Conservation (phyloP, 2,329 filamentous ascomycete species). For the Alternaria sp. region DNA sequence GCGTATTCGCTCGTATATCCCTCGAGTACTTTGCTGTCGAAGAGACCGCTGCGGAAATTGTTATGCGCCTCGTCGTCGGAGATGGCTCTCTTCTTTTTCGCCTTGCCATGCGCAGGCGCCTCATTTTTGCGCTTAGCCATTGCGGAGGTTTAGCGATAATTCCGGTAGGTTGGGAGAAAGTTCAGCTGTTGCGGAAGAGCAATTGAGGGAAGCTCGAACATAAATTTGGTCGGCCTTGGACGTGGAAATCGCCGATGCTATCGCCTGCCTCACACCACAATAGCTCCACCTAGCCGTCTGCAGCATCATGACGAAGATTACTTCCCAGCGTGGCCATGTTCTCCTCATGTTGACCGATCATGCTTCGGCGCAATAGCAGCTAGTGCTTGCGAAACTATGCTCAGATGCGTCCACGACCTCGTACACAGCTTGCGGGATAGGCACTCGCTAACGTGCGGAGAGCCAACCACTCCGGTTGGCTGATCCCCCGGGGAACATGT, state of each 20-base stretch:
- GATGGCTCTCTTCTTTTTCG: slow-evolving; percentile 54
- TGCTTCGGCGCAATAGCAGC: not conserved
- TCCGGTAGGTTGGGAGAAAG: slow-evolving; percentile 26
- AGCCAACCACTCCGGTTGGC: slow-evolving; percentile 22
- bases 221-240: slow-evolving; percentile 23
- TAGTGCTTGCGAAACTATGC: not conserved
- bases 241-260: slow-evolving; percentile 14
- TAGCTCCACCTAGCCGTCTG: slow-evolving; percentile 13
- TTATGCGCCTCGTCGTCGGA: slow-evolving; percentile 49
- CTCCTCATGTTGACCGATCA: slow-evolving; percentile 12
- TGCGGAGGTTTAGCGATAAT: not conserved
- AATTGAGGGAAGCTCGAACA: slow-evolving; percentile 8
- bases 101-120: slow-evolving; percentile 43
- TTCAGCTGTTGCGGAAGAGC: slow-evolving; percentile 6
- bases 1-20: slow-evolving; percentile 47
- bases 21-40: slow-evolving; percentile 44
- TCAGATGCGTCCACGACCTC: not conserved
- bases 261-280: slow-evolving; percentile 20
- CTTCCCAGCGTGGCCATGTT: not conserved
- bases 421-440: not conserved
- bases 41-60: slow-evolving; percentile 49
- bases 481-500: not conserved
- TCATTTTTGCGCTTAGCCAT: slow-evolving; percentile 54
- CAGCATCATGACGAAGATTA: slow-evolving; percentile 5
- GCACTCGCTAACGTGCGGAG: slow-evolving; percentile 16